Percentiles rank a stretch among this genome's conserved stretches.
Evolutionary conservation across 2,329 filamentous ascomycete species (phyloP).

Genomic region (Colletotrichum musae): DNA sequence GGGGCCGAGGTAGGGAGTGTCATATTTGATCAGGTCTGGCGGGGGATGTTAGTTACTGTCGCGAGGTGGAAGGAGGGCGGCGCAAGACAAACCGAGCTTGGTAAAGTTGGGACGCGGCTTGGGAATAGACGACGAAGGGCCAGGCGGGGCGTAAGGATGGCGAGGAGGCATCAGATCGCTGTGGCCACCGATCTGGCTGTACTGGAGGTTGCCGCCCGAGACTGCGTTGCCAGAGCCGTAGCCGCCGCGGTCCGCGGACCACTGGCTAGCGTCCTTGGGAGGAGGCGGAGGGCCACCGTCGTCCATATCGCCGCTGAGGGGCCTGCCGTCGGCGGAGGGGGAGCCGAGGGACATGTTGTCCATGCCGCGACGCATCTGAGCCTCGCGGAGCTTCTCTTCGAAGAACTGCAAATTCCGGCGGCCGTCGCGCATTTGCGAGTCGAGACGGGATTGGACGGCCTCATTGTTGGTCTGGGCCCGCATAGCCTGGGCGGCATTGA

Average conservation of each 20-base stretch:
- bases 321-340: conserved; percentile 58
- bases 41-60: conserved; percentile 27
- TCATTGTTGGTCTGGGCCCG: conserved; percentile 96
- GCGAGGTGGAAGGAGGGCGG: neutral
- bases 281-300: conserved; percentile 74
- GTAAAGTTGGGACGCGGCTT: conserved; percentile 92
- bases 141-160: conserved; percentile 83
- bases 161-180: conserved; percentile 84
- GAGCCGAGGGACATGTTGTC: conserved; percentile 76
- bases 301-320: conserved; percentile 61
- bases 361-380: conserved; percentile 85
- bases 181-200: conserved; percentile 73
- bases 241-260: conserved; percentile 34
- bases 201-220: conserved; percentile 73
- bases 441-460: conserved; percentile 88
- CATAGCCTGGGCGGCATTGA: conserved; percentile 95
- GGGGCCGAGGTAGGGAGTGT: conserved; percentile 93
- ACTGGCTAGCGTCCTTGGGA: conserved; percentile 75
- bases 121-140: conserved; percentile 76
- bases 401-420: conserved; percentile 95
- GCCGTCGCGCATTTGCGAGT: conserved; percentile 94
- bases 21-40: conserved; percentile 98
- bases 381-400: conserved; percentile 89
- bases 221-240: conserved; percentile 66
- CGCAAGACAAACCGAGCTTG: conserved; percentile 82